phyloP scores from a whole-genome alignment of 2,329 filamentous ascomycete genomes.

The Colletotrichum magnum region DNA sequence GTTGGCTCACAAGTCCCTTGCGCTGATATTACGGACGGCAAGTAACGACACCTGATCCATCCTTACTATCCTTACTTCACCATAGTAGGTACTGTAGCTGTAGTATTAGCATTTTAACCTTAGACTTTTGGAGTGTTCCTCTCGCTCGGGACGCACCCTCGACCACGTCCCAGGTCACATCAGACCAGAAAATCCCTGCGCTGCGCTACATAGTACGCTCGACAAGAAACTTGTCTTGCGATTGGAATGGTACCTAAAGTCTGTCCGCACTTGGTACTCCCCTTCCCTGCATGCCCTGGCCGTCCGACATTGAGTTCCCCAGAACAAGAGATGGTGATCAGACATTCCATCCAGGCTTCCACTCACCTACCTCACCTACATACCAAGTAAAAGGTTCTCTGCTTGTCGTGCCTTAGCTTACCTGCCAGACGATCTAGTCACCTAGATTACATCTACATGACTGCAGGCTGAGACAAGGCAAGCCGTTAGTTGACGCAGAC shows the following conservation, averaged over 20 bases:
- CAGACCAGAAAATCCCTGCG: slow-evolving; percentile 25
- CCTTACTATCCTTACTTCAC: no score
- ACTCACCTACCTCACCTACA: slow-evolving; percentile 10
- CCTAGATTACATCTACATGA: not conserved
- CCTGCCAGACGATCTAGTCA: no score
- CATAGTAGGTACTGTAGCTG: not conserved
- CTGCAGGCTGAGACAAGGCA: not conserved
- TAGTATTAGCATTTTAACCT: not conserved
- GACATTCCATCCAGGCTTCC: slow-evolving; percentile 27
- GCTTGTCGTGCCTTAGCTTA: not conserved
- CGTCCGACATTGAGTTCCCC: slow-evolving; percentile 4
- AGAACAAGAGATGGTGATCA: slow-evolving; percentile 27
- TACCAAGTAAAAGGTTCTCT: not conserved
- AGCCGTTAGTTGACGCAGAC: not conserved
- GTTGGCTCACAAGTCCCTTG: no score
- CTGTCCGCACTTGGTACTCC: slow-evolving; percentile 3
- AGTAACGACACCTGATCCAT: no score
- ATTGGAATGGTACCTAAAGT: not conserved
- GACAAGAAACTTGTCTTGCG: slow-evolving; percentile 8
- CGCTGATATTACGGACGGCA: no score
- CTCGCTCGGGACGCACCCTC: slow-evolving; percentile 30
- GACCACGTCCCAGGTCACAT: slow-evolving; percentile 14
- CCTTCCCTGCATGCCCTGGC: not conserved
- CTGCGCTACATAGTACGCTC: not conserved
- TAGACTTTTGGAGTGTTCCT: slow-evolving; percentile 30